Percentiles rank a stretch among this genome's conserved stretches.
Evolutionary conservation across 2,329 filamentous ascomycete species (phyloP).

Genomic region (Ceratocystis cacaofunesta): DNA sequence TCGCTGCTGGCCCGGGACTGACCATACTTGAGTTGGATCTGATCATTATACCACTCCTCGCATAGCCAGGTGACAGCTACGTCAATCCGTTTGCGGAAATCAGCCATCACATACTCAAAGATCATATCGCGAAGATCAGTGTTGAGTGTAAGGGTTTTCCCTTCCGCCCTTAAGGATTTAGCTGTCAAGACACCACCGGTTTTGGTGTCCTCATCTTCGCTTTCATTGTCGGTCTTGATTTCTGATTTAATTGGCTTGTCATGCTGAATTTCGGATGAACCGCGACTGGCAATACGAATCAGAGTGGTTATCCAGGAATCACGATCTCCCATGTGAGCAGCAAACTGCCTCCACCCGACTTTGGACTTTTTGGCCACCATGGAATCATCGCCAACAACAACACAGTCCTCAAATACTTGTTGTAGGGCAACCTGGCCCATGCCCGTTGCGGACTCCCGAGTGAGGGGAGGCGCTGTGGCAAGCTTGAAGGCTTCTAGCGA

Average conservation of each 20-base stretch:
- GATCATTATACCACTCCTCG: slow-evolving; percentile 96
- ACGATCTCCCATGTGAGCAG: slow-evolving; percentile 67
- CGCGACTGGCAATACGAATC: slow-evolving; percentile 50
- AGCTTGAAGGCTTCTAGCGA: slow-evolving; percentile 67
- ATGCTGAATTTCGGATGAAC: neutral
- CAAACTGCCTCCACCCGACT: slow-evolving; percentile 67
- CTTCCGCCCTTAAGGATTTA: neutral
- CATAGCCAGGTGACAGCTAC: slow-evolving; percentile 86
- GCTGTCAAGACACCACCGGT: slow-evolving; percentile 4
- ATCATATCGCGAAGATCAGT: slow-evolving; percentile 65
- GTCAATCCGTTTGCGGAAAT: slow-evolving; percentile 80
- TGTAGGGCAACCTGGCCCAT: slow-evolving; percentile 17
- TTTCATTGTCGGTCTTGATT: neutral
- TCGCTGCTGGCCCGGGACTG: neutral
- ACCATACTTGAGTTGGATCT: neutral
- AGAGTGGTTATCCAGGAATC: slow-evolving; percentile 88
- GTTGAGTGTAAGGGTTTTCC: slow-evolving; percentile 33
- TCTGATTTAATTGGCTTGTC: slow-evolving; percentile 21
- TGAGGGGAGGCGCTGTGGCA: slow-evolving; percentile 60
- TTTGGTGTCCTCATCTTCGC: slow-evolving; percentile 18
- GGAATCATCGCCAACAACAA: slow-evolving; percentile 57
- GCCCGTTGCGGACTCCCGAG: slow-evolving; percentile 32
- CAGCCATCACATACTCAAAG: slow-evolving; percentile 75
- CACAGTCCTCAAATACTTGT: slow-evolving; percentile 23
- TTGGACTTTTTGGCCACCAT: slow-evolving; percentile 43